Base-by-base conservation (phyloP, 371 early-diverging fungal species). In the Dichotomocladium elegans region DNA sequence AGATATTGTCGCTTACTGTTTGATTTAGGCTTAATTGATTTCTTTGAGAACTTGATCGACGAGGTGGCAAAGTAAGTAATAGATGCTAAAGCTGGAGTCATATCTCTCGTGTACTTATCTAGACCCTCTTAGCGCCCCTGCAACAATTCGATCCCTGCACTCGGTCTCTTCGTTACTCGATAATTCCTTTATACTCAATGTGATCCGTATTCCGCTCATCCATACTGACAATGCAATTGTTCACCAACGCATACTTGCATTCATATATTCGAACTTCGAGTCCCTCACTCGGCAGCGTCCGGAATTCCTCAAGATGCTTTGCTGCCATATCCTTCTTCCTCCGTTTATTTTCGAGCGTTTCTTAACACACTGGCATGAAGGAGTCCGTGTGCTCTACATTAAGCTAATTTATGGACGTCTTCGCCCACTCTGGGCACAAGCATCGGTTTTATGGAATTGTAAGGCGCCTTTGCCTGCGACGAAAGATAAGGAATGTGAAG, bases 331-430 rank as follows among this genome's bases (percentile, higher is more conserved):
- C 1, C 35, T 82, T 15, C 49, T 82, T 14, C 58, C 61, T 1
- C 68, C 77, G 0, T 53, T 48, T 7, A 63, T 73, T 6, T 78
- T 82, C 58, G 83, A 80, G 31, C 66, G 74, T 25, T 58, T 79
- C 9, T 64, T 79, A 26, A 50, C 77, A 9, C 83, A 82, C 40
- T 82, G 83, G 83, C 67, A 73, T n/a, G 61, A 67, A 17, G 74
- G 76, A 50, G 80, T 82, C 10, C 76, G 81, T 1, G 45, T 72
- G 10, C 79, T 76, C 51, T 82, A 67, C 48, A 55, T 80, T 46
- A 52, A 78, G n/a, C 70, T 71, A 27, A 53, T 82, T 17, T 64
- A 79, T 19, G 80, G 80, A 79, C 66, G 77, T 29, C 67, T 82
- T 15, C 72, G 69, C 4, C 58, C 60, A 1, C 54, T 72, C 3